Evolutionary conservation across 305 asterid species (phyloP), one percentile per base, ranked within the genome.

Genomic region (Galium porrigens): DNA sequence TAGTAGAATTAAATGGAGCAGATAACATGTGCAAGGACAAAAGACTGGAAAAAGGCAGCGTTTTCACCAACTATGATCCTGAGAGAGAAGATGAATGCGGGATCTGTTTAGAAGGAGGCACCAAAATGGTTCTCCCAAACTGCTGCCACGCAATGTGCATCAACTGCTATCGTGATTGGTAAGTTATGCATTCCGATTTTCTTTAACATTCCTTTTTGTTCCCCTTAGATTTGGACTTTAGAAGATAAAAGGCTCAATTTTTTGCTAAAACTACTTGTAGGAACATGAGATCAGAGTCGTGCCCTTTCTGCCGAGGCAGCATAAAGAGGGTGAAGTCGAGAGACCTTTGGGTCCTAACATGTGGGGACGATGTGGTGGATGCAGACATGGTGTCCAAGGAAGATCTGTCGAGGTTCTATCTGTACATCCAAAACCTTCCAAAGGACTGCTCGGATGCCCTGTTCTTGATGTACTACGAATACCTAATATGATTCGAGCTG

Each of bases 291-390:
- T 86, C 95, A 0, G 89, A 79, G 70, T 87, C 96, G 8, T 87
- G 97, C 72, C 97, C 97, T 1, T 90, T 87, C 73, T 90, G 95
- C 65, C 95, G 94, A 0, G 96, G 94, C 51, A 84, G 83, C 34
- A 67, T 90, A 60, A 82, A 77, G 72, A 77, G 95, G 68, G 95
- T 90, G 14, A 70, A 76, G 62, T 90, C 95, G 0, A 77, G 84
- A 59, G 97, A 90, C 66, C 77, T 90, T 11, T 90, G 97, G 95
- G 88, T 84, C 64, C 86, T 90, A 33, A 87, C 89, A 0, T 76
- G 85, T 74, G 77, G 76, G 63, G 95, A 86, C 49, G 97, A 90
- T 7, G 87, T 84, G 69, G 81, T 84, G 10, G 91, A 90, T 73
- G 79, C 76, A 0, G 84, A 83, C 2, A 72, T 81, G 0, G 87